phyloP scores from a whole-genome alignment of 176 grass and related monocot genomes.

The Juncus inflexus region DNA sequence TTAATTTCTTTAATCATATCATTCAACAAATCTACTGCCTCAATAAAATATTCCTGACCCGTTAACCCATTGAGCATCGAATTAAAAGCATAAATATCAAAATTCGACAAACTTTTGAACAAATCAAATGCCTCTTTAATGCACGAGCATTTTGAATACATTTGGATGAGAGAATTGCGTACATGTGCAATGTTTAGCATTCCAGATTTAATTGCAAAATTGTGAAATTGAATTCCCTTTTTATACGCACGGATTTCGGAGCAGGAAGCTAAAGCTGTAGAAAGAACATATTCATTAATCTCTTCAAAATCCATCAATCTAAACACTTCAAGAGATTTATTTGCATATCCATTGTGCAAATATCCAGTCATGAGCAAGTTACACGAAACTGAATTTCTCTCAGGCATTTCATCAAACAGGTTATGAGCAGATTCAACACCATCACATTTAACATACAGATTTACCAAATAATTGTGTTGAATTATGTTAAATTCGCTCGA shows the following conservation, averaged over 20 bases:
- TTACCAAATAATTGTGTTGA: conserved; percentile 52
- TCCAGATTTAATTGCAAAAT: conserved; percentile 46
- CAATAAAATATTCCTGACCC: conserved; percentile 34
- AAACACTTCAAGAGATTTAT: conserved; percentile 42
- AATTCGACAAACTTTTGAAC: conserved; percentile 35
- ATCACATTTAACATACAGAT: conserved; percentile 48
- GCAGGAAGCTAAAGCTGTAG: conserved; percentile 25
- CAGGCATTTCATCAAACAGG: conserved; percentile 59
- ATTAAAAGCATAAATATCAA: conserved; percentile 48
- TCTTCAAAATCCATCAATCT: conserved; percentile 30
- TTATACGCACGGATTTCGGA: conserved; percentile 40
- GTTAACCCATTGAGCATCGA: conserved; percentile 78
- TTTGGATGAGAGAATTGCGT: conserved; percentile 50
- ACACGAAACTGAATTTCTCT: conserved; percentile 43
- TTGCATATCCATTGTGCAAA: conserved; percentile 40
- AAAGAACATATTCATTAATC: conserved; percentile 65
- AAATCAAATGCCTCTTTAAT: conserved; percentile 44
- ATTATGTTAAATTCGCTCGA: conserved; percentile 36
- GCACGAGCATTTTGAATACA: conserved; percentile 51
- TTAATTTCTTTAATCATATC: conserved; percentile 38
- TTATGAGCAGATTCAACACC: conserved; percentile 30
- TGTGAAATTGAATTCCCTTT: conserved; percentile 59
- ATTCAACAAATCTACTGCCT: conserved; percentile 34
- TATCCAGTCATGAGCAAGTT: conserved; percentile 59
- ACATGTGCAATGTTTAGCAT: conserved; percentile 32